These are phyloP conservation scores for Candida arabinofermentans DNA, from an alignment of 805 yeast genomes.

Conservation along the genomic window DNA sequence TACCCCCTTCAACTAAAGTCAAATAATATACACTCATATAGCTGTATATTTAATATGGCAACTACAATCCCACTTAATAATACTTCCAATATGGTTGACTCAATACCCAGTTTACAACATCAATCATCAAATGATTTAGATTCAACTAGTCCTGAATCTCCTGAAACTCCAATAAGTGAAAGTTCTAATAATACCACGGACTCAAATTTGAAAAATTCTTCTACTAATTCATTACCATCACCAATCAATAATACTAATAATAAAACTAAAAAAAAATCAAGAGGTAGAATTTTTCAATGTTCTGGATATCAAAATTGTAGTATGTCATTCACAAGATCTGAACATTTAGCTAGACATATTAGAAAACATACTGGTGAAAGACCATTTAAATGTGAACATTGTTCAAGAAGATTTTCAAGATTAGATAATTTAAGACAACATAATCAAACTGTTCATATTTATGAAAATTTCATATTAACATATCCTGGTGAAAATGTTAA, in stretches of 20 bases:
- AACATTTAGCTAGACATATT: constrained; percentile 88
- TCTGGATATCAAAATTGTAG: constrained; percentile 80
- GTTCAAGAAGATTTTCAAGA: constrained; percentile 74
- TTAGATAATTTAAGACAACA: constrained; percentile 89
- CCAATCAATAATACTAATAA: constrained; percentile 1
- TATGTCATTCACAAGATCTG: constrained; percentile 88
- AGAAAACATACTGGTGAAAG: constrained; percentile 93
- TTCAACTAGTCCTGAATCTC: neutral
- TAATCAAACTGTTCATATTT: constrained; percentile 76
- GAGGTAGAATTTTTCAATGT: constrained; percentile 75
- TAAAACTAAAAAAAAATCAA: constrained; percentile 36
- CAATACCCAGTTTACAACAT: neutral
- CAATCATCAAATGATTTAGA: neutral
- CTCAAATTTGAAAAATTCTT: neutral
- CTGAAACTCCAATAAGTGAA: neutral
- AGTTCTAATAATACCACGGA: too few species aligned
- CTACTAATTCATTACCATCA: neutral
- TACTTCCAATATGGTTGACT: neutral
- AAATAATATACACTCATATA: too few species aligned
- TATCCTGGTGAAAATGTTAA: constrained; percentile 32
- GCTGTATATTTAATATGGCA: too few species aligned
- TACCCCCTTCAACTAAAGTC: too few species aligned
- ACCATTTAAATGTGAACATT: constrained; percentile 84
- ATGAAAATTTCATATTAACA: constrained; percentile 35
- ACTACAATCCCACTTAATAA: neutral